Conservation (phyloP, 805 yeast genomes). For the Saturnispora gosingensis region DNA sequence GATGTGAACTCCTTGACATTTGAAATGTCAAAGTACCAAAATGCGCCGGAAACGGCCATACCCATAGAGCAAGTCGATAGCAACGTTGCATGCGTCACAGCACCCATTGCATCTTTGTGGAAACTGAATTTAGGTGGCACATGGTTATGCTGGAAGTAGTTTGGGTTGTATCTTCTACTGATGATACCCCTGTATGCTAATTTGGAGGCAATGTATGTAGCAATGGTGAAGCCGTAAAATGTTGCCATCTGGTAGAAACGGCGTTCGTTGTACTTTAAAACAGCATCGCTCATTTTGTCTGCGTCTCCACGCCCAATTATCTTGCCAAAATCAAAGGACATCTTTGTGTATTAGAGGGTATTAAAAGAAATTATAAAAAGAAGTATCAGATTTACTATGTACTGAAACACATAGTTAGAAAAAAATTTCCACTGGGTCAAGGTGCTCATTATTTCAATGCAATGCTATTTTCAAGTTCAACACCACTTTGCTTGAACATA, state of each 20-base stretch:
- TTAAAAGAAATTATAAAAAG: neutral
- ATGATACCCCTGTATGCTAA: slow-evolving; percentile 68
- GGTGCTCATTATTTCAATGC: slow-evolving; percentile 9
- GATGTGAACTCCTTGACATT: slow-evolving; percentile 60
- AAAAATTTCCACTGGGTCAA: neutral
- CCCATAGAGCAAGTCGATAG: slow-evolving; percentile 64
- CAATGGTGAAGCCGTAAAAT: slow-evolving; percentile 63
- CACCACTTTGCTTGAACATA: slow-evolving; percentile 25
- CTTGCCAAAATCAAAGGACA: slow-evolving; percentile 24
- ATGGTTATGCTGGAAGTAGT: slow-evolving; percentile 75
- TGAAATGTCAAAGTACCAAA: slow-evolving; percentile 75
- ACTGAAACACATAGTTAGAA: neutral
- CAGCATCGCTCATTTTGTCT: slow-evolving; percentile 22
- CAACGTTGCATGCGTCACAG: slow-evolving; percentile 72
- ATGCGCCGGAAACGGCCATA: slow-evolving; percentile 63
- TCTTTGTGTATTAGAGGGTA: neutral
- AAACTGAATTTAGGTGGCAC: slow-evolving; percentile 76
- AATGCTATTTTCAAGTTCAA: slow-evolving; percentile 16
- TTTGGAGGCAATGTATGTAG: slow-evolving; percentile 63
- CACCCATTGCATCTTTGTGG: slow-evolving; percentile 75
- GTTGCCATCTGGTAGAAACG: slow-evolving; percentile 63
- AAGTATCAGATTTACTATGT: no score
- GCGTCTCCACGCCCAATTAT: slow-evolving; percentile 23
- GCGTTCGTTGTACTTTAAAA: slow-evolving; percentile 47
- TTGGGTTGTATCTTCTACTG: slow-evolving; percentile 65